These are phyloP conservation scores for Malus sylvestris DNA, from an alignment of 306 rosid genomes.

Conservation along the genomic window DNA sequence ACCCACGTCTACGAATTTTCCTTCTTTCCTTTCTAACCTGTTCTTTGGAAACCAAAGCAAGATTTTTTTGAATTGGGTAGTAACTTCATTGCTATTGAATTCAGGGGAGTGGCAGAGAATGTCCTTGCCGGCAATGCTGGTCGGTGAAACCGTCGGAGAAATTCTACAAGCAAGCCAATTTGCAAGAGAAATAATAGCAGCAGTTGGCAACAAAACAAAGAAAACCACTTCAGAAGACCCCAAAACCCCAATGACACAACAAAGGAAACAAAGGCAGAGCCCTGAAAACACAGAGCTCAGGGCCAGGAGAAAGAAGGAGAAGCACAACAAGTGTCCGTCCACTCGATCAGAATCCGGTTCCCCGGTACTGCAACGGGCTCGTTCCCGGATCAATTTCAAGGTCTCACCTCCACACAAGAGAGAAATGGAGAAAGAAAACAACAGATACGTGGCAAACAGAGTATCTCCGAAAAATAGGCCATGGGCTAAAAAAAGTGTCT, in stretches of 20 bases:
- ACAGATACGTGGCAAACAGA: conserved; percentile 53
- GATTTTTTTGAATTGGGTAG: background rate
- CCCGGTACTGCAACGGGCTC: conserved; percentile 61
- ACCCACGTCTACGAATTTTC: no score
- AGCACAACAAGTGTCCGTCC: conserved; percentile 44
- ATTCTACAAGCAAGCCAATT: conserved; percentile 80
- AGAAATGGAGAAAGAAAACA: conserved; percentile 54
- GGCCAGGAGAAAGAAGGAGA: conserved; percentile 76
- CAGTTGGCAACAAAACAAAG: conserved; percentile 24
- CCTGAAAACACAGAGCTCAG: conserved; percentile 66
- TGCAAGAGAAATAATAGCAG: conserved; percentile 65
- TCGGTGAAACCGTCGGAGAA: conserved; percentile 83
- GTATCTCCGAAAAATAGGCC: conserved; percentile 81
- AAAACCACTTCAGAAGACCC: conserved; percentile 52
- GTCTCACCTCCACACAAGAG: conserved; percentile 73
- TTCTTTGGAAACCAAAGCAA: background rate
- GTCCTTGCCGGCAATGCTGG: conserved; percentile 95
- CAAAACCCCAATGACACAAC: conserved; percentile 60
- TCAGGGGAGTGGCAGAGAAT: conserved; percentile 80
- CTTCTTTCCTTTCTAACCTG: background rate
- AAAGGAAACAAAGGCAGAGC: conserved; percentile 31
- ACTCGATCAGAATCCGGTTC: conserved; percentile 24
- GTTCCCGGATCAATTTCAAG: conserved; percentile 79
- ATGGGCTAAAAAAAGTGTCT: conserved; percentile 76
- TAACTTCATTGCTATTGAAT: background rate